These are phyloP conservation scores for Blumeriella jaapii DNA, from an alignment of 2,329 filamentous ascomycete species.

Conservation along the genomic window DNA sequence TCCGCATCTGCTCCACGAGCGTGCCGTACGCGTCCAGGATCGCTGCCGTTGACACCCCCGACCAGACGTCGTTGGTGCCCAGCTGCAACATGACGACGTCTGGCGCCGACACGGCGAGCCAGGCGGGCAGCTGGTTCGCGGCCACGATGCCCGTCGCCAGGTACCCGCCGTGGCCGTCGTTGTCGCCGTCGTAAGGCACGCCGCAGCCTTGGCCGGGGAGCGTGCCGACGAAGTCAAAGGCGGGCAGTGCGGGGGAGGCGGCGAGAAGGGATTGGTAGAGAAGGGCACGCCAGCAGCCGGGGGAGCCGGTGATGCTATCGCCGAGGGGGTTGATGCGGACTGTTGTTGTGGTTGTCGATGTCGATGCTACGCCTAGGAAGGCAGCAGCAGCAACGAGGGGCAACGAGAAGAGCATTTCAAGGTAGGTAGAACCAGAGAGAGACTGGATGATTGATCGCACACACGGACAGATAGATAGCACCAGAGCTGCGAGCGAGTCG, in stretches of 20 bases:
- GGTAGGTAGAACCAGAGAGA: too few relatives aligned
- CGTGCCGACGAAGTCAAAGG: conserved; percentile 28
- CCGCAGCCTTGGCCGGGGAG: conserved; percentile 23
- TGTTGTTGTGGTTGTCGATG: too few relatives aligned
- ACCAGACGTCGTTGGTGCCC: conserved; percentile 33
- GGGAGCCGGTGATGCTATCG: conserved; percentile 4
- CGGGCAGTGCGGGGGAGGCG: conserved; percentile 24
- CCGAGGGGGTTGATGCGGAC: conserved; percentile 5
- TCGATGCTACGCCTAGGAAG: too few relatives aligned
- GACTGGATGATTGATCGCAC: too few relatives aligned
- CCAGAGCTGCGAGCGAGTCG: too few relatives aligned
- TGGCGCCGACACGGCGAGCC: conserved; percentile 30
- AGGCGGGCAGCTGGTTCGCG: conserved; percentile 29
- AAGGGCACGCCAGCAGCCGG: conserved; percentile 27
- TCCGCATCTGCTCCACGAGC: conserved; percentile 32
- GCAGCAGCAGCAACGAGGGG: too few relatives aligned
- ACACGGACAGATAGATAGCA: too few relatives aligned
- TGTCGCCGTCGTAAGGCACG: conserved; percentile 32
- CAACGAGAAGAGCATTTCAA: too few relatives aligned
- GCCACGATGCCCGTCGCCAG: conserved; percentile 30
- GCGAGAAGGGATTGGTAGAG: conserved; percentile 26
- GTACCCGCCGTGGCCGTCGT: conserved; percentile 34
- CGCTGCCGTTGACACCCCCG: conserved; percentile 25
- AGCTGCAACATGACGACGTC: conserved; percentile 37
- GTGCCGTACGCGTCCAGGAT: conserved; percentile 30